Percentiles rank a stretch among this genome's conserved stretches.
These are phyloP conservation scores for Craterostigma plantagineum DNA, from an alignment of 257 asterid genomes.

Conservation along the genomic window DNA sequence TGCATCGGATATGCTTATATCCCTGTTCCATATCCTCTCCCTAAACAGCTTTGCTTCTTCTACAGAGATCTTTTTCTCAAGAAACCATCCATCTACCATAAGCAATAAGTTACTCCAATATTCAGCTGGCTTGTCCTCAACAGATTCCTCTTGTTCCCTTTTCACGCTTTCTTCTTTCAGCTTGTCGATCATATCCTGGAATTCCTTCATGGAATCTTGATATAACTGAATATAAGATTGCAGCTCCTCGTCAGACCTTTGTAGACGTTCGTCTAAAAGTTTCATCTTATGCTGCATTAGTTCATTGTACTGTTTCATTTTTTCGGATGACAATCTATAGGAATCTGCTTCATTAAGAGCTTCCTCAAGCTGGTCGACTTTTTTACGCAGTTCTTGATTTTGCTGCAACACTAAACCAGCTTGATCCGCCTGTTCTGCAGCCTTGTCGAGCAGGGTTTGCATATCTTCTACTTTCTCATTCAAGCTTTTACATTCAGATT, in stretches of 20 bases:
- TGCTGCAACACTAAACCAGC: slow-evolving; percentile 60
- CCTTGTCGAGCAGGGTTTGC: slow-evolving; percentile 43
- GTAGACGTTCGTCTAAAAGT: slow-evolving; percentile 68
- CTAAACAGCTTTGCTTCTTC: slow-evolving; percentile 56
- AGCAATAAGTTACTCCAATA: slow-evolving; percentile 79
- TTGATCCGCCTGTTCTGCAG: slow-evolving; percentile 68
- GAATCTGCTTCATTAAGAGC: slow-evolving; percentile 61
- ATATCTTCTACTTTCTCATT: slow-evolving; percentile 61
- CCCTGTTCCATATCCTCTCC: slow-evolving; percentile 67
- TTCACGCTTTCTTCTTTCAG: slow-evolving; percentile 58
- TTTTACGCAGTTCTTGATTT: slow-evolving; percentile 73
- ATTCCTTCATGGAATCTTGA: slow-evolving; percentile 79
- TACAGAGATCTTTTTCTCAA: slow-evolving; percentile 60
- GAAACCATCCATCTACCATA: slow-evolving; percentile 84
- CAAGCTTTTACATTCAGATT: slow-evolving; percentile 50
- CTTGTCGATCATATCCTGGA: slow-evolving; percentile 56
- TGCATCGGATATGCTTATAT: slow-evolving; percentile 34
- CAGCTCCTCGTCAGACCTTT: slow-evolving; percentile 76
- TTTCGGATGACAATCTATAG: slow-evolving; percentile 62
- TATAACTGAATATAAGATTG: slow-evolving; percentile 47
- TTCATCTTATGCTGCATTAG: slow-evolving; percentile 69
- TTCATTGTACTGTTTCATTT: slow-evolving; percentile 55
- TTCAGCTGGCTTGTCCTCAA: slow-evolving; percentile 45
- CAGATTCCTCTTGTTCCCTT: slow-evolving; percentile 22
- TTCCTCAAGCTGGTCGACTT: slow-evolving; percentile 73